phyloP scores from a whole-genome alignment of 768 basidiomycete genomes.

The Daedaleopsis nitida region DNA sequence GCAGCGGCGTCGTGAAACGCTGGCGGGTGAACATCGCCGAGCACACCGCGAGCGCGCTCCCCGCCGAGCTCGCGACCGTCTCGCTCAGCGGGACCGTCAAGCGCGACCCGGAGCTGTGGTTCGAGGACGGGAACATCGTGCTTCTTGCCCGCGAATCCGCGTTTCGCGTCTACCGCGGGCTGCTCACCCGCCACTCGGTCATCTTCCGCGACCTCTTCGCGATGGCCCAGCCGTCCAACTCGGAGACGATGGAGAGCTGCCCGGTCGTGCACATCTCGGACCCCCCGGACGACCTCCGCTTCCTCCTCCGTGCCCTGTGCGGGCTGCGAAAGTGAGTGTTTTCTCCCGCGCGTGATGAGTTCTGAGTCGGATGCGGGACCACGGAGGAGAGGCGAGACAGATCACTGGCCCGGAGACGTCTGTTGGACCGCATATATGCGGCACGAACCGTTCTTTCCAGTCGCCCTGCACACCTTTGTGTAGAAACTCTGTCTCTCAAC shows the following conservation, averaged over 20 bases:
- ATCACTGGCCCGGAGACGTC: no score
- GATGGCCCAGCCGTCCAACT: constrained; percentile 19
- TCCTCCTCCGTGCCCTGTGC: constrained; percentile 14
- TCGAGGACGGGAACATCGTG: constrained; percentile 27
- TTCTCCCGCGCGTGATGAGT: no score
- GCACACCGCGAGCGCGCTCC: constrained; percentile 10
- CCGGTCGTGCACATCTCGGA: constrained; percentile 23
- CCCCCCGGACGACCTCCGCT: constrained; percentile 17
- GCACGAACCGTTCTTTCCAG: not conserved
- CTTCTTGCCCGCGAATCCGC: constrained; percentile 13
- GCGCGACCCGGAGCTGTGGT: constrained; percentile 24
- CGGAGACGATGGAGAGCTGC: constrained; percentile 21
- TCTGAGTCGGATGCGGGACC: no score
- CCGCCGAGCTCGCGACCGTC: constrained; percentile 17
- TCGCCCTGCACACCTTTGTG: not conserved
- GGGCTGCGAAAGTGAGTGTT: constrained; percentile 14
- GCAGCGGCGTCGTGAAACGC: constrained; percentile 21
- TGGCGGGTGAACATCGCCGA: constrained; percentile 21
- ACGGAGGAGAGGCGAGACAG: no score
- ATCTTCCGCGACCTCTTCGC: constrained; percentile 25
- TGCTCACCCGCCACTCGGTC: constrained; percentile 24
- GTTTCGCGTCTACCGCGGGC: constrained; percentile 25
- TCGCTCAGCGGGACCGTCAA: constrained; percentile 17
- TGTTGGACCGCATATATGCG: no score
- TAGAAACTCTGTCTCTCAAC: not conserved